A percentile compares a stretch with the other conserved stretches of the same genome.
These are phyloP conservation scores for Lentinus brumalis DNA, from an alignment of 768 basidiomycete genomes.

Conservation along the genomic window DNA sequence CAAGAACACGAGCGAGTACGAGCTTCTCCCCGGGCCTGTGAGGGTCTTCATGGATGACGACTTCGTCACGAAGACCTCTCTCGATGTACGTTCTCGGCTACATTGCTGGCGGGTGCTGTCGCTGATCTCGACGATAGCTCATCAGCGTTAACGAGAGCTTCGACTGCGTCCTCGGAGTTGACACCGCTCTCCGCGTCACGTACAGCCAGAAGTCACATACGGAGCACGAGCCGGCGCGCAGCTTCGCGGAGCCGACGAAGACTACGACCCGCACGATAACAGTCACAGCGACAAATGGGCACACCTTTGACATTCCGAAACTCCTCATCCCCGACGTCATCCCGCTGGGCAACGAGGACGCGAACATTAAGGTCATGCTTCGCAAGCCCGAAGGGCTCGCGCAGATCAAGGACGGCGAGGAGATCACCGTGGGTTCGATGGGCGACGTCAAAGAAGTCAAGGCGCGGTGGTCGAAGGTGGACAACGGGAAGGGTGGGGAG, in stretches of 20 bases:
- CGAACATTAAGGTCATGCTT: constrained; percentile 46
- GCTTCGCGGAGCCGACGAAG: constrained; percentile 47
- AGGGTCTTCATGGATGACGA: constrained; percentile 58
- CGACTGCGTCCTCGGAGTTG: constrained; percentile 53
- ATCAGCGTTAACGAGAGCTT: constrained; percentile 54
- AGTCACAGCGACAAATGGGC: constrained; percentile 49
- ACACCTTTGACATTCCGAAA: constrained; percentile 44
- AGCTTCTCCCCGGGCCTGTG: constrained; percentile 54
- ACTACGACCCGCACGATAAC: constrained; percentile 43
- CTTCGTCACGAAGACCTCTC: constrained; percentile 54
- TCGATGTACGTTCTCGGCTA: constrained; percentile 37
- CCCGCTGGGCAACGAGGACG: constrained; percentile 40
- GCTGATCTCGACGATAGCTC: constrained; percentile 21
- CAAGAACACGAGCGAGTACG: constrained; percentile 59
- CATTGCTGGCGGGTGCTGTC: background rate
- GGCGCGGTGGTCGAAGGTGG: constrained; percentile 39
- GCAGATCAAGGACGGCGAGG: constrained; percentile 44
- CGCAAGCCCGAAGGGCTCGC: constrained; percentile 49
- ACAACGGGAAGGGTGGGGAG: constrained; percentile 49
- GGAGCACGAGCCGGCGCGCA: constrained; percentile 38
- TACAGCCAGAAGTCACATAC: constrained; percentile 46
- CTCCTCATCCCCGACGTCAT: constrained; percentile 51
- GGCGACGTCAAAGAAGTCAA: constrained; percentile 33
- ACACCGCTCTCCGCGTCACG: constrained; percentile 31
- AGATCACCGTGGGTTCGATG: constrained; percentile 40